Evolutionary conservation across 495 filamentous ascomycete genomes (phyloP).

Genomic region (Staphylotrichum longicolle): DNA sequence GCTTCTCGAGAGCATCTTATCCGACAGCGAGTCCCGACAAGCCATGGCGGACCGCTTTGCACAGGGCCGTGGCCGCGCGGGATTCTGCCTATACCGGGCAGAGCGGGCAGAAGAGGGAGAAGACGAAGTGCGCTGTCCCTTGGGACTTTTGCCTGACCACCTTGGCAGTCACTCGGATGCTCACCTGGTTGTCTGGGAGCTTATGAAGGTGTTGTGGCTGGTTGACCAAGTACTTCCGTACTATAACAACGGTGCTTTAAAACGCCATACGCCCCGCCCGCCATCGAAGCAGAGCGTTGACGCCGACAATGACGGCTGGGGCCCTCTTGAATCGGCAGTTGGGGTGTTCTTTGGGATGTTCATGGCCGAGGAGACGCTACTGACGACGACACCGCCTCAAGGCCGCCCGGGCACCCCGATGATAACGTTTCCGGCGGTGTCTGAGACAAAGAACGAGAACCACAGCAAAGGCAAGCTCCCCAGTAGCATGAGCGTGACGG

Average conservation of each 20-base stretch:
- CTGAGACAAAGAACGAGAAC: background rate
- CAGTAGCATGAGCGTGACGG: constrained; percentile 2
- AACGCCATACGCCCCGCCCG: too few species aligned
- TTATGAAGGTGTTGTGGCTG: background rate
- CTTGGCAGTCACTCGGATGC: background rate
- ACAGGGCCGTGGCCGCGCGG: background rate
- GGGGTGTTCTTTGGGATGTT: background rate
- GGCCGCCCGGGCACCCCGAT: background rate
- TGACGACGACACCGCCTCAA: too few species aligned
- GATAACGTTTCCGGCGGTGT: constrained; percentile 5
- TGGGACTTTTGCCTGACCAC: background rate
- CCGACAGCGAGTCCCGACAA: background rate
- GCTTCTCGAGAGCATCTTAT: background rate
- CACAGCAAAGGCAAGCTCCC: constrained; percentile 1
- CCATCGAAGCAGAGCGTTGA: background rate
- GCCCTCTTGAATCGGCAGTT: background rate
- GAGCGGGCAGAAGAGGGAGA: background rate
- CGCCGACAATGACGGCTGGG: background rate
- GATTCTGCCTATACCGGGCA: background rate
- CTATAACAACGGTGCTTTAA: too few species aligned
- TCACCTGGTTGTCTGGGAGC: background rate
- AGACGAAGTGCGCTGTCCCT: too few species aligned
- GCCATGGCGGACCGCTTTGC: background rate
- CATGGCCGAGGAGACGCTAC: background rate
- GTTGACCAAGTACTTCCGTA: background rate